These are phyloP conservation scores for Garcia nutans DNA, from an alignment of 345 rosid genomes.

Conservation along the genomic window DNA sequence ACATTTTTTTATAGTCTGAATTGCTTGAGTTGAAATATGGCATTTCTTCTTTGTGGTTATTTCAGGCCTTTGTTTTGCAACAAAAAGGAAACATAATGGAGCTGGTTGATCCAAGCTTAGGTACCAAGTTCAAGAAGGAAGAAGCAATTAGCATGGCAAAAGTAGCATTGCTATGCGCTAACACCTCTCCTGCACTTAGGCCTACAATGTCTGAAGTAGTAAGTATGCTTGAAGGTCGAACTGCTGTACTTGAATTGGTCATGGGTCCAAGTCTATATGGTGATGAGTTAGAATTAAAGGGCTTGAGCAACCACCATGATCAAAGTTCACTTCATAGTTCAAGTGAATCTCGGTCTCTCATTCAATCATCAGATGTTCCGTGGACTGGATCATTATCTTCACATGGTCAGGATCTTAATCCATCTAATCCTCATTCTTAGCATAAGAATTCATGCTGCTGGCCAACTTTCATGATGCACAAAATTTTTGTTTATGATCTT, in stretches of 20 bases:
- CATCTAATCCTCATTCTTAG: neutral
- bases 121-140: slow-evolving; percentile 16
- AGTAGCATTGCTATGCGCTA: slow-evolving; percentile 32
- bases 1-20: too few relatives aligned
- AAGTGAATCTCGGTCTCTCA: neutral
- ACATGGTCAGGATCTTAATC: neutral
- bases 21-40: too few relatives aligned
- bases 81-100: slow-evolving; percentile 32
- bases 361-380: neutral
- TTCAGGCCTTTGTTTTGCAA: slow-evolving; percentile 32
- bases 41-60: neutral
- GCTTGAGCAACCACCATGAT: neutral
- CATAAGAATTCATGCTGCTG: neutral
- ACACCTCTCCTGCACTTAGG: slow-evolving; percentile 27
- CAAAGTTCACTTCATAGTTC: neutral
- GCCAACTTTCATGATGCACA: neutral
- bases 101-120: slow-evolving; percentile 33
- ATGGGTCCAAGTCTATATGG: neutral
- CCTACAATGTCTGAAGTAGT: slow-evolving; percentile 38
- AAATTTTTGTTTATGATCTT: neutral
- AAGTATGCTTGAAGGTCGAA: slow-evolving; percentile 36
- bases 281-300: neutral
- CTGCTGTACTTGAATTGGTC: slow-evolving; percentile 13
- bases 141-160: slow-evolving; percentile 24
- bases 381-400: neutral